Conservation (phyloP, 148 eudicot genomes). For the Cornus controversa region DNA sequence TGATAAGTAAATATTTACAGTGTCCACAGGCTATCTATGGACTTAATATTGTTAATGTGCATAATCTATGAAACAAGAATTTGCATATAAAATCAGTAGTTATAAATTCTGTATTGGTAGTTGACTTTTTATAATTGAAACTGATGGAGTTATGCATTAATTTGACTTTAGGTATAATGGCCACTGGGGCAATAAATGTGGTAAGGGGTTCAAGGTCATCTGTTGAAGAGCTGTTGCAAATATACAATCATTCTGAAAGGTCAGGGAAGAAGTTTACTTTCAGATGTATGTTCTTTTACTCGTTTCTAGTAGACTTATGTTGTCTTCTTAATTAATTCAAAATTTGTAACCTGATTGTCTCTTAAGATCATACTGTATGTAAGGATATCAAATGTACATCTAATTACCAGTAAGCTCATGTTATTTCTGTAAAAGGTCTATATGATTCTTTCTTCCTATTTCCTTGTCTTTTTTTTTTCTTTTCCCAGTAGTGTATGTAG, state of each 20-base stretch:
- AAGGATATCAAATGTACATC: neutral
- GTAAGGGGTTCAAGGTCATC: slow-evolving; percentile 97
- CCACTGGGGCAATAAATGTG: slow-evolving; percentile 95
- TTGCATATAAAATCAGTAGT: neutral
- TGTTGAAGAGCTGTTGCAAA: slow-evolving; percentile 79
- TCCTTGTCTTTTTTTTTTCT: neutral
- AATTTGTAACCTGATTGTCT: neutral
- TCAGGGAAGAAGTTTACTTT: slow-evolving; percentile 28
- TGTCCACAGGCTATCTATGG: neutral
- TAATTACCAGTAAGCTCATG: neutral
- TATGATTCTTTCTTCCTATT: neutral
- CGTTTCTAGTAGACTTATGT: neutral
- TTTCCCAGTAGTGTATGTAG: neutral
- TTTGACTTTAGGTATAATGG: slow-evolving; percentile 72
- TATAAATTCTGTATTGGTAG: neutral
- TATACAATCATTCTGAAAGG: slow-evolving; percentile 97
- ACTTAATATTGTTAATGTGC: neutral
- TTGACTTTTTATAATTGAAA: neutral
- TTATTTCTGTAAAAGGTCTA: neutral
- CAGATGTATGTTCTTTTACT: neutral
- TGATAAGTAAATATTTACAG: neutral
- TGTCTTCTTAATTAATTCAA: neutral
- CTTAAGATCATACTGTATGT: neutral
- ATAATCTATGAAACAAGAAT: too few species aligned
- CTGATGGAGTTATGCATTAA: neutral